A percentile compares a stretch with the other conserved stretches of the same genome.
Conservation (phyloP, 2,329 filamentous ascomycete genomes). For the Cytospora leucostoma region DNA sequence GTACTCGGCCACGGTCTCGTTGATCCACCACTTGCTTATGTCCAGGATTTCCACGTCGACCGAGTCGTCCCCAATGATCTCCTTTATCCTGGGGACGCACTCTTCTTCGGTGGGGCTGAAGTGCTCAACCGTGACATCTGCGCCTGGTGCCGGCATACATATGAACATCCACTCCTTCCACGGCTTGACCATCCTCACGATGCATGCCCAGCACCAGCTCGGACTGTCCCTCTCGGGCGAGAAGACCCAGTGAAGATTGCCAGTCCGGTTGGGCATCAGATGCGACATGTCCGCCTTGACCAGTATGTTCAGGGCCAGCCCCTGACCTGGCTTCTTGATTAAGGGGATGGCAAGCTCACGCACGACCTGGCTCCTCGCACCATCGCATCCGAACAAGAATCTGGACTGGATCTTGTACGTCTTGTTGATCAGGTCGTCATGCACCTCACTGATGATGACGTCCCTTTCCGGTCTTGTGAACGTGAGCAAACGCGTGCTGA, state of each 20-base stretch:
- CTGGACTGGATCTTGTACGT: slow-evolving; percentile 45
- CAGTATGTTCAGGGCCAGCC: slow-evolving; percentile 44
- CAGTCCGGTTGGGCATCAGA: slow-evolving; percentile 50
- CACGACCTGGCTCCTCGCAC: slow-evolving; percentile 43
- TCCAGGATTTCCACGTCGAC: slow-evolving; percentile 53
- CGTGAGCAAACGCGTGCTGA: slow-evolving; percentile 43
- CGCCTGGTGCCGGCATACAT: slow-evolving; percentile 47
- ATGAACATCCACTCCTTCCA: slow-evolving; percentile 66
- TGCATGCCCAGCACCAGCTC: slow-evolving; percentile 50
- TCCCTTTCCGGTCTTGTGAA: slow-evolving; percentile 34
- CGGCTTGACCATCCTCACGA: slow-evolving; percentile 62
- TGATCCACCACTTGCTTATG: slow-evolving; percentile 60
- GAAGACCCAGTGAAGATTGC: slow-evolving; percentile 63
- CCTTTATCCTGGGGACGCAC: slow-evolving; percentile 46
- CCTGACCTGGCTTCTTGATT: slow-evolving; percentile 37
- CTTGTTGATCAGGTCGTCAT: slow-evolving; percentile 1
- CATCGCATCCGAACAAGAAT: slow-evolving; percentile 60
- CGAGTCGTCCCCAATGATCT: slow-evolving; percentile 58
- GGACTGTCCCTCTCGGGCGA: slow-evolving; percentile 54
- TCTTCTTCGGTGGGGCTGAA: slow-evolving; percentile 48
- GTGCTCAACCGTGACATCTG: slow-evolving; percentile 38
- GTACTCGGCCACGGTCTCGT: slow-evolving; percentile 60
- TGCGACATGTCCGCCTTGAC: slow-evolving; percentile 49
- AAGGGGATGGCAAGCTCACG: slow-evolving; percentile 41
- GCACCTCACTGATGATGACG: slow-evolving; percentile 24